phyloP scores from a whole-genome alignment of 228 moss, liverwort and hornwort species.

The Sphagnum fallax region DNA sequence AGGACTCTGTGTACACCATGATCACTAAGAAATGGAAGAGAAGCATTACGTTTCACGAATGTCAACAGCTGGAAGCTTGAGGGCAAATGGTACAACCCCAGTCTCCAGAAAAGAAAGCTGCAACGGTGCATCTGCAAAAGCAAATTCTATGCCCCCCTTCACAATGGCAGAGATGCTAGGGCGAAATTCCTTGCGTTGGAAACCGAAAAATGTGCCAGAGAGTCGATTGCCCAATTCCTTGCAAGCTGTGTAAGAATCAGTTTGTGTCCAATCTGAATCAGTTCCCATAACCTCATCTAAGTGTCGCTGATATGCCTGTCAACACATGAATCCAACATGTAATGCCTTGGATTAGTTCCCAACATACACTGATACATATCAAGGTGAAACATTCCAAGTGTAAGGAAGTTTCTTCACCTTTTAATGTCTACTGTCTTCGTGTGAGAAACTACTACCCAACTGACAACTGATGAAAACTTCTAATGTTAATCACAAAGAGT shows the following conservation, averaged over 20 bases:
- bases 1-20: neutral
- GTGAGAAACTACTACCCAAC: neutral
- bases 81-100: constrained; percentile 81
- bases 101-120: constrained; percentile 76
- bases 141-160: constrained; percentile 82
- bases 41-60: constrained; percentile 65
- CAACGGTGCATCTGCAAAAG: constrained; percentile 70
- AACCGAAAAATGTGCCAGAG: constrained; percentile 73
- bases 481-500: too few relatives aligned
- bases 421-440: neutral
- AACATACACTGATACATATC: neutral
- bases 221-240: constrained; percentile 85
- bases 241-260: constrained; percentile 62
- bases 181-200: constrained; percentile 76
- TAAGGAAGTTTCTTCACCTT: neutral
- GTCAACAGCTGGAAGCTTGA: constrained; percentile 67
- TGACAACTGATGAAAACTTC: neutral
- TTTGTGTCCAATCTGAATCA: constrained; percentile 58
- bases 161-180: constrained; percentile 89
- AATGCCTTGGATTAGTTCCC: neutral
- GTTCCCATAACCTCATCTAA: constrained; percentile 56
- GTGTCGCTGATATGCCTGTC: constrained; percentile 76
- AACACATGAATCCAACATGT: neutral
- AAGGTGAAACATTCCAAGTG: neutral
- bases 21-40: neutral